Conservation (phyloP, 139 green algal genomes). For the Chlamydomonas eustigma region DNA sequence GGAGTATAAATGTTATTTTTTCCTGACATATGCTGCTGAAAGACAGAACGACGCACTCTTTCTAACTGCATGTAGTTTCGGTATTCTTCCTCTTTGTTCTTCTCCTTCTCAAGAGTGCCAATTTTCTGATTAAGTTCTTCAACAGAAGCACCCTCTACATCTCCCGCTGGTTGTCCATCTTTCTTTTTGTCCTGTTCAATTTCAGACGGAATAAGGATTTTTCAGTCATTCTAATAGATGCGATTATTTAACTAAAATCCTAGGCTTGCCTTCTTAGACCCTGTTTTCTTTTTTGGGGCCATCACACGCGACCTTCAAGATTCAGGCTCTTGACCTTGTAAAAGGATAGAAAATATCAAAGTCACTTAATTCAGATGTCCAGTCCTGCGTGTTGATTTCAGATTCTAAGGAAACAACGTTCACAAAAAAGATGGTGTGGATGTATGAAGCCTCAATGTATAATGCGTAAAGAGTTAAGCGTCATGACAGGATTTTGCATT, state of each 20-base stretch:
- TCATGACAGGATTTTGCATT: no score
- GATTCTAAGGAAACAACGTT: no score
- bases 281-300: conserved; percentile 39
- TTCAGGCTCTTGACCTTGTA: no score
- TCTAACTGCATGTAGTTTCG: conserved; percentile 92
- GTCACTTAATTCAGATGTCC: no score
- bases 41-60: conserved; percentile 54
- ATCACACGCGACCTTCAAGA: conserved; percentile 7
- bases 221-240: background rate
- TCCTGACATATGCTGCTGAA: background rate
- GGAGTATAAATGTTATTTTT: background rate
- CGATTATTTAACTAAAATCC: background rate
- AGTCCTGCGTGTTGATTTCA: no score
- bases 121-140: conserved; percentile 80
- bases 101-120: conserved; percentile 72
- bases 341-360: no score
- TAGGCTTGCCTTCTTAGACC: conserved; percentile 31
- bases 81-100: conserved; percentile 84
- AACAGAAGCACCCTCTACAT: conserved; percentile 59
- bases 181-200: conserved; percentile 48
- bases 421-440: no score
- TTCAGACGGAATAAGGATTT: background rate
- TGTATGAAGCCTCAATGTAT: no score
- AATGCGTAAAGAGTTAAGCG: no score
- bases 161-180: conserved; percentile 44